These are phyloP conservation scores for Tulasnella sp. DNA, from an alignment of 768 basidiomycete species.

Conservation along the genomic window DNA sequence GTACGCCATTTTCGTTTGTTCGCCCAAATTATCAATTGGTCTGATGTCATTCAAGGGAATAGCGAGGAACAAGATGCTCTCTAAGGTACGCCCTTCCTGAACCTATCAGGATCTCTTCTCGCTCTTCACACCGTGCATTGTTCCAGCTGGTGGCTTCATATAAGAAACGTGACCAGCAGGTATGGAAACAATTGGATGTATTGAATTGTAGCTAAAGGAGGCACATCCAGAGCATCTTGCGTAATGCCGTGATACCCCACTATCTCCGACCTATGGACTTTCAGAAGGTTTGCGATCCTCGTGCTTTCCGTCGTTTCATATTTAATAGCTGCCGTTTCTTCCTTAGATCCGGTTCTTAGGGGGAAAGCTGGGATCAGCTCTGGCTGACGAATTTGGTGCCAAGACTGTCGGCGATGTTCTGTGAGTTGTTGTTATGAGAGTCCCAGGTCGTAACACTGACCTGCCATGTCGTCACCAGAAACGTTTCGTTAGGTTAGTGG, in stretches of 20 bases:
- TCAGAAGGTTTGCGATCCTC: slow-evolving; percentile 49
- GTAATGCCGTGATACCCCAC: slow-evolving; percentile 70
- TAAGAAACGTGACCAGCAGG: slow-evolving; percentile 84
- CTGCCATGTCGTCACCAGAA: neutral
- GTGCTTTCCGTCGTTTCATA: neutral
- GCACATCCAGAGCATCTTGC: slow-evolving; percentile 40
- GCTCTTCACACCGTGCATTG: neutral
- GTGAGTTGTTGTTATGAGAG: slow-evolving; percentile 36
- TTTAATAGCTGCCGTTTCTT: neutral
- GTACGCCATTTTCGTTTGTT: slow-evolving; percentile 36
- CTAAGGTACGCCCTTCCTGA: slow-evolving; percentile 51
- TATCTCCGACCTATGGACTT: slow-evolving; percentile 82
- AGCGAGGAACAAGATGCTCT: slow-evolving; percentile 85
- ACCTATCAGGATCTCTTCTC: neutral
- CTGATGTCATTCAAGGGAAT: slow-evolving; percentile 48
- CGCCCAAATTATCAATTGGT: neutral
- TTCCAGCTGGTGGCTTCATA: slow-evolving; percentile 76
- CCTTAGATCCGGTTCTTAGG: slow-evolving; percentile 83
- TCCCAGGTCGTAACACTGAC: neutral
- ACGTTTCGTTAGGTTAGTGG: neutral
- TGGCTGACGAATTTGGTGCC: slow-evolving; percentile 81
- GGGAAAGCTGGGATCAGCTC: slow-evolving; percentile 81
- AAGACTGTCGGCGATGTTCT: slow-evolving; percentile 84
- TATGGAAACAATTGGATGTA: slow-evolving; percentile 24
- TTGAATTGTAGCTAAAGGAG: slow-evolving; percentile 38